A percentile compares a stretch with the other conserved stretches of the same genome.
These are phyloP conservation scores for Fusarium xyrophilum DNA, from an alignment of 2,329 filamentous ascomycete species.

Conservation along the genomic window DNA sequence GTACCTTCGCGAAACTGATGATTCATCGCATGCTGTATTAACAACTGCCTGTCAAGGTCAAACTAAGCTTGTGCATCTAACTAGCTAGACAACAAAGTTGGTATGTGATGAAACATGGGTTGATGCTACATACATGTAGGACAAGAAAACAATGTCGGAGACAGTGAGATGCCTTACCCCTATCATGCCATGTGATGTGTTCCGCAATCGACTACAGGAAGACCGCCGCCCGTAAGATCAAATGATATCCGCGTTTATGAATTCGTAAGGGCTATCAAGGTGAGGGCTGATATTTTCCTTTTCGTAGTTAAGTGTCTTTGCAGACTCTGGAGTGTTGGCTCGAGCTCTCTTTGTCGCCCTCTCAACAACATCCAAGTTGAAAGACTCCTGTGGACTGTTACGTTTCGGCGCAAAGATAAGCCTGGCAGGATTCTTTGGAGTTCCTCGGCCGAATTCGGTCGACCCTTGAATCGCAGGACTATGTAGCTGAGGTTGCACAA, in stretches of 20 bases:
- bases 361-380: constrained; percentile 35
- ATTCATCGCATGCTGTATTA: background rate
- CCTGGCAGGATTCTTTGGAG: background rate
- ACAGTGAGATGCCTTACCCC: background rate
- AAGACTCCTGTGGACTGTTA: constrained; percentile 15
- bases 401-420: constrained; percentile 10
- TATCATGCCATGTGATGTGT: background rate
- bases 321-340: constrained; percentile 46
- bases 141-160: background rate
- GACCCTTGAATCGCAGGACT: constrained; percentile 17
- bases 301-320: constrained; percentile 57
- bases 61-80: background rate
- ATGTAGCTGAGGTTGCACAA: constrained; percentile 17
- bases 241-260: background rate
- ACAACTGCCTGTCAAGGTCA: background rate
- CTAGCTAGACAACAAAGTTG: background rate
- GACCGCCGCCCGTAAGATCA: background rate
- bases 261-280: constrained; percentile 32
- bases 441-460: constrained; percentile 14
- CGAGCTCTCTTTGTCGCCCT: constrained; percentile 55
- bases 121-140: background rate
- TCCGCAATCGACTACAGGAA: background rate
- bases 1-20: constrained; percentile 4
- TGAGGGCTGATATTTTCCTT: constrained; percentile 45
- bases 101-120: background rate